Evolutionary conservation across 768 basidiomycete species (phyloP), one percentile per base, ranked within the genome.

Genomic region (Boletus sensibilis): DNA sequence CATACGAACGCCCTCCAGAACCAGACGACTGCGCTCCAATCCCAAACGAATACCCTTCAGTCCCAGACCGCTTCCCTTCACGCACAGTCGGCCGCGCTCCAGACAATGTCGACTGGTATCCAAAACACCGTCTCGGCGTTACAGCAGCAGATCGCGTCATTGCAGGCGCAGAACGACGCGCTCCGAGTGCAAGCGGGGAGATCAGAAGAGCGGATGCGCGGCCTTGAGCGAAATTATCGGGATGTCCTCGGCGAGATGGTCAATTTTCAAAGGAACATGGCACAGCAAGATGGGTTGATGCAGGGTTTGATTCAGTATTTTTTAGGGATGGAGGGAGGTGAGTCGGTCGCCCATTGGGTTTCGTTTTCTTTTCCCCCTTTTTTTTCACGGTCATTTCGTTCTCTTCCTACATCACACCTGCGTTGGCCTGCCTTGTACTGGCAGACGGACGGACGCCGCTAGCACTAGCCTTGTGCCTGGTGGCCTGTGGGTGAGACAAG

Each of bases 241-340:
- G 82, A 81, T 54, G 83, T 87, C 46, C 80, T 88, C 34, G 78
- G 78, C 60, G 87, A 89, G 71, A 83, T 90, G 78, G 85, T 87
- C 64, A 78, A 80, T 61, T 87, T 87, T 68, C 87, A 88, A 72
- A 74, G 82, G 57, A 84, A 82, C 61, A 83, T 87, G 83, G 88
- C 87, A 33, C 87, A 92, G 72, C 91, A 93, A 76, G 93, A 95
- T 62, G 84, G 83, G 40, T 70, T 93, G 52, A 87, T 92, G 83
- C 88, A 92, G 72, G 84, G 82, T 63, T 68, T 94, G 57, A 86
- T 94, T 63, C 84, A 87, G 55, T 91, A 90, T 74, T 88, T 91
- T 71, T 75, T 94, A 63, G 84, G 87, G 62, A 74, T 81, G 59
- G 90, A 91, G 74, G 78, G 77, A 59, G 79, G 80, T 80, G 68